Evolutionary conservation across 495 filamentous ascomycete genomes (phyloP), one percentile per base, ranked within the genome.

Genomic region (Podospora conica): DNA sequence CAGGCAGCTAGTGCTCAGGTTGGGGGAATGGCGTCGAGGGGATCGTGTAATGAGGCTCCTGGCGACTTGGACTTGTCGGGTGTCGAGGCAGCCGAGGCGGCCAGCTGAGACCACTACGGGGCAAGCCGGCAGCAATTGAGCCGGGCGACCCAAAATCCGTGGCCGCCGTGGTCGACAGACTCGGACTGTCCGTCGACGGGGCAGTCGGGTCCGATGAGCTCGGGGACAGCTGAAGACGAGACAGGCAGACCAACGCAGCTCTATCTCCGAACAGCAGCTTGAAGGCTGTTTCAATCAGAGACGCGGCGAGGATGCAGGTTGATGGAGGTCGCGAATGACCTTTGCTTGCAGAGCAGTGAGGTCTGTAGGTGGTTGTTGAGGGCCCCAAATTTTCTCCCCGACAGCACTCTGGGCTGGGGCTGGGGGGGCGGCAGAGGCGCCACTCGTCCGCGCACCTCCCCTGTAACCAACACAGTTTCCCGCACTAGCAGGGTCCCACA

Each of bases 401-500:
- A 66, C 25, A 24, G 25, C n/a, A 15, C 33, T 9, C 57, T 24
- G 21, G n/a, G 55, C 28, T 21, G 53, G 62, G 33, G 22, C 23
- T 25, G 21, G 40, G n/a, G 7, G 29, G 23, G 20, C n/a, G 48
- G 22, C 12, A 11, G 15, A 9, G 2, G 18, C 40, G 40, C 40
- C 40, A n/a, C 40, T 48, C n/a, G 40, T 6, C 10, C 29, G 29
- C 29, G 29, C 12, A 3, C 10, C 29, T 11, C 3, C 40, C 40
- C 40, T 48, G 40, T 48, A 48, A n/a, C 40, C 3, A n/a, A n/a
- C n/a, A n/a, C n/a, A n/a, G n/a, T n/a, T n/a, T 31, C 40, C 11
- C 18, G 48, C 53, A 56, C 61, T 63, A 63, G 53, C 61, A 63
- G 53, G 55, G 63, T 9, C 69, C 68, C 74, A 48, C 11, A 7